Base-by-base conservation (phyloP, 2,329 filamentous ascomycete species). In the Didymella lethalis region DNA sequence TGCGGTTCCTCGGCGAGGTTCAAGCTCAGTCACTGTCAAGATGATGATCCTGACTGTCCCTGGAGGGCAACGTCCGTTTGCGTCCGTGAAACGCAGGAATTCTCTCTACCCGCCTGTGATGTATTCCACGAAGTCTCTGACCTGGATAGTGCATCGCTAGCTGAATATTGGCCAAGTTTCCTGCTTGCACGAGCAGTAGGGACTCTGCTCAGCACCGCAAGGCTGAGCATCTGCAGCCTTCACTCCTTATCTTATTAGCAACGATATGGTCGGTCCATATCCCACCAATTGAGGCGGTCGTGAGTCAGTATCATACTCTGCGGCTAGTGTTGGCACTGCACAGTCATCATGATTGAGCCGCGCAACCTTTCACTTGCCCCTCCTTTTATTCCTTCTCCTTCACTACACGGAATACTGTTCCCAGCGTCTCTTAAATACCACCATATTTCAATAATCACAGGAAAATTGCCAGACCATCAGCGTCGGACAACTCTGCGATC, bases 1-100 rank as follows among this genome's bases (percentile, higher is more conserved):
- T 82, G 61, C 72, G 69, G 10, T 83, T 87, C 61, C 51, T 75
- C 11, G n/a, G 47, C 2, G 28, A 36, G 25, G 36, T 73, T 28
- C 71, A 48, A 64, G 18, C 31, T 16, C 31, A 16, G n/a, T 10
- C 8, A 5, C 12, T 11, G 7, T n/a, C 18, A 20, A 18, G 14
- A n/a, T 20, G 45, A 32, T 20, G 4, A 4, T 20, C n/a, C 6
- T 28, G 44, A 6, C 14, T 16, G n/a, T 32, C 18, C 29, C 23
- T 48, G 25, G 20, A 48, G 5, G 28, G 7, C 3, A 2, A n/a
- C 12, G 25, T 48, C 45, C 49, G 43, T 48, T 52, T 58, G 45
- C 49, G 45, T 58, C 48, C 20, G 31, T 47, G 47, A 49, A 44
- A 50, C 53, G 40, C 46, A 31, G 11, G 16, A 36, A 29, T 7